Percentiles rank a stretch among this genome's conserved stretches.
phyloP scores from a whole-genome alignment of 2,329 filamentous ascomycete species.

The Aspergillus hiratsukae region DNA sequence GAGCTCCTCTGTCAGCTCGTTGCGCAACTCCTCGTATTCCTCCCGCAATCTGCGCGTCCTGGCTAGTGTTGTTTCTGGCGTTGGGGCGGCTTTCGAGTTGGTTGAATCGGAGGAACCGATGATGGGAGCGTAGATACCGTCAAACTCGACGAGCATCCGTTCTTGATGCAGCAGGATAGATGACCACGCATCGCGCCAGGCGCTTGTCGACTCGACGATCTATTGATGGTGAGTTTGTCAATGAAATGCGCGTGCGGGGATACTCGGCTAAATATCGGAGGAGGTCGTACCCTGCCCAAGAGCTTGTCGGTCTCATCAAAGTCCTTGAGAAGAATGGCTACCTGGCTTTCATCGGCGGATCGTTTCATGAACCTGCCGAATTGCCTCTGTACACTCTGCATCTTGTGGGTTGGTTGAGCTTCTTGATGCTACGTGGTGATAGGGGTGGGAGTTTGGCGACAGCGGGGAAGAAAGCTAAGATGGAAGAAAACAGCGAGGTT shows the following conservation, averaged over 20 bases:
- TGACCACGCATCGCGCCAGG: slow-evolving; percentile 76
- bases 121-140: slow-evolving; percentile 72
- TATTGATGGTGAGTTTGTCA: slow-evolving; percentile 31
- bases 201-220: slow-evolving; percentile 70
- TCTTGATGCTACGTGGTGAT: background rate
- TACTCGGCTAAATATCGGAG: background rate
- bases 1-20: slow-evolving; percentile 68
- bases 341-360: slow-evolving; percentile 70
- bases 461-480: background rate
- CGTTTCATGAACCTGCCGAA: slow-evolving; percentile 68
- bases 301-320: slow-evolving; percentile 76
- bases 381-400: slow-evolving; percentile 60
- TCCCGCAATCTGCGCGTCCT: slow-evolving; percentile 62
- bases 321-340: slow-evolving; percentile 69
- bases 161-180: slow-evolving; percentile 66
- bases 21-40: slow-evolving; percentile 65
- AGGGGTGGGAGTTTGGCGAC: background rate
- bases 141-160: slow-evolving; percentile 62
- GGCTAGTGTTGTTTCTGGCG: slow-evolving; percentile 59
- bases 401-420: slow-evolving; percentile 16
- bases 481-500: background rate
- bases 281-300: slow-evolving; percentile 59
- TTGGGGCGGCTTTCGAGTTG: slow-evolving; percentile 52
- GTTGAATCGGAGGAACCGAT: slow-evolving; percentile 59
- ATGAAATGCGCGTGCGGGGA: background rate